Base-by-base conservation (phyloP, 2,329 filamentous ascomycete genomes). In the Botrytis tulipae region DNA sequence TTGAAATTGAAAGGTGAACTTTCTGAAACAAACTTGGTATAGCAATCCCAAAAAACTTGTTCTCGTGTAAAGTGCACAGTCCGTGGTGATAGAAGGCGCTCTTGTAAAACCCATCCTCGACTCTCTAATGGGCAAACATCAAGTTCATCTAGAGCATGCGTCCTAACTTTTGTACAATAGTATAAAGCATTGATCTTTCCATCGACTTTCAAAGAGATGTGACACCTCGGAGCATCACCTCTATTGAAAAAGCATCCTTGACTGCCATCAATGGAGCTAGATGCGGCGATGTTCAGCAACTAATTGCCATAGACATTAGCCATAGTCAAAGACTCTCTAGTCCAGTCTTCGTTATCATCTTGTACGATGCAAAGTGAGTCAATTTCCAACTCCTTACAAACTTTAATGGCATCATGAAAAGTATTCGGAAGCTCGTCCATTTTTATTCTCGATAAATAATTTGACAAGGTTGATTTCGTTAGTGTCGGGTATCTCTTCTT, bases 121-220 rank as follows among this genome's bases (percentile, higher is more conserved):
- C 5, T 25, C 25, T 61, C 59, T 25, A 61, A 25, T 3, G 32
- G 59, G 22, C 32, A 37, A 25, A 37, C 10, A 6, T 7, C 8
- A 3, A 1, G 20, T 14, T 25, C 0, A 1, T 35, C 9, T 8
- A 14, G 3, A 6, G 32, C 20, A 25, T 37, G 32, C 20, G 6
- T 25, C 2, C 1, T 14, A 12, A 0, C 0, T 12, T 12, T 5
- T 25, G 3, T 8, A 14, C 22, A 25, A 37, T 61, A 2, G 14
- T 61, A 16, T 32, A 25, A 12, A 25, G 7, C 4, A 25, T 25
- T 7, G 1, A 4, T 37, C 3, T 61, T 25, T 3, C 22, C 4
- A 37, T 8, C 5, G 0, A 37, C 7, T 8, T 25, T 61, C 0
- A 61, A 2, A 16, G 32, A 37, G 20, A 61, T 7, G 3, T 14